A percentile compares a stretch with the other conserved stretches of the same genome.
Conservation (phyloP, 2,329 filamentous ascomycete genomes). For the Boeremia lycopersici region DNA sequence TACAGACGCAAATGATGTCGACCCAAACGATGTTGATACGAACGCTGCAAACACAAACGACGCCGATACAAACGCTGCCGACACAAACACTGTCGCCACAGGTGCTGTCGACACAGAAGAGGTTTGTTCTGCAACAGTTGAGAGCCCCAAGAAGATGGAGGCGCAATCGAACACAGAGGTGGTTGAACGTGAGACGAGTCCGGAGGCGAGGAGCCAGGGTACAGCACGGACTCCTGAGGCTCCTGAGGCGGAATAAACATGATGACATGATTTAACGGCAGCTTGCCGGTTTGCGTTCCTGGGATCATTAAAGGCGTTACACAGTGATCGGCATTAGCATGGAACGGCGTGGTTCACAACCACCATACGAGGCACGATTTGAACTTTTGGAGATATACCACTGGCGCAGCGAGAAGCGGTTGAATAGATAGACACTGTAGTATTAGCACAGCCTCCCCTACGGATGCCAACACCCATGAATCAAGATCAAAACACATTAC, state of each 20-base stretch:
- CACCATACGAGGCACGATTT: constrained; percentile 8
- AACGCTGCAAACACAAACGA: too few relatives aligned
- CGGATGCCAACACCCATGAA: neutral
- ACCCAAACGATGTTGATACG: neutral
- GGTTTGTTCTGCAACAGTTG: neutral
- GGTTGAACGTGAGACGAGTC: constrained; percentile 6
- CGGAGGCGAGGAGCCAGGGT: constrained; percentile 18
- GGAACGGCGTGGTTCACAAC: neutral
- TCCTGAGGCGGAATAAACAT: constrained; percentile 8
- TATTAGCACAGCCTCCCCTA: constrained; percentile 1
- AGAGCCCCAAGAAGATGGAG: neutral
- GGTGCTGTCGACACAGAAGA: neutral
- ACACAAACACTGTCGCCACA: neutral
- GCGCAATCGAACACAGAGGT: neutral
- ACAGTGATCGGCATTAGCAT: constrained; percentile 9
- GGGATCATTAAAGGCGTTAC: constrained; percentile 3
- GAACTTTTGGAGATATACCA: constrained; percentile 5
- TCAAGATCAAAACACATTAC: neutral
- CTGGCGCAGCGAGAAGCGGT: neutral
- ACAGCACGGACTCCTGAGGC: constrained; percentile 24
- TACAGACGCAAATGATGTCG: neutral
- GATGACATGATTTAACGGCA: constrained; percentile 2
- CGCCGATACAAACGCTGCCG: too few relatives aligned
- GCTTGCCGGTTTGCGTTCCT: neutral
- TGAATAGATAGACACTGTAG: constrained; percentile 12